phyloP scores from a whole-genome alignment of 257 asterid species.

The Cruciata laevipes region DNA sequence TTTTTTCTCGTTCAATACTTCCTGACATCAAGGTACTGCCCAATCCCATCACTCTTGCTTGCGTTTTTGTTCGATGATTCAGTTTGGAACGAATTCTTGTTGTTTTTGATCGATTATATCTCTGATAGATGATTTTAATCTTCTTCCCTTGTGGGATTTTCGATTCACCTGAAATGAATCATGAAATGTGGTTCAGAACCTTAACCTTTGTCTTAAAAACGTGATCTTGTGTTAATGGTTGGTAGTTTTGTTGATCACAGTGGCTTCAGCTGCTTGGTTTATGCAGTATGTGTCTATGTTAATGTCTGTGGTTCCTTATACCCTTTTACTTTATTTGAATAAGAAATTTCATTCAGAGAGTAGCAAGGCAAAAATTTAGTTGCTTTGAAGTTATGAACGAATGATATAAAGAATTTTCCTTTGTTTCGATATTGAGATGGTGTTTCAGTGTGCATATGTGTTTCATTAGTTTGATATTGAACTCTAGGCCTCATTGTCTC shows the following conservation, averaged over 20 bases:
- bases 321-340: neutral
- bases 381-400: neutral
- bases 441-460: neutral
- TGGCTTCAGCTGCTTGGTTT: neutral
- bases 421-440: neutral
- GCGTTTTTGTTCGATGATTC: neutral
- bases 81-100: neutral
- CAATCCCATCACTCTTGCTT: neutral
- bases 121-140: neutral
- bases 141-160: neutral
- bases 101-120: constrained; percentile 2
- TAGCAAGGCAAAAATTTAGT: neutral
- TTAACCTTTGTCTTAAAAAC: neutral
- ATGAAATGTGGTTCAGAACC: neutral
- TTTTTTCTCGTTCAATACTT: neutral
- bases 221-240: neutral
- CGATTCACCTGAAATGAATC: neutral
- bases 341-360: neutral
- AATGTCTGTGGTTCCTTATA: no score
- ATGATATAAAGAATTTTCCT: neutral
- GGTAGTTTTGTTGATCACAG: neutral
- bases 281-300: neutral
- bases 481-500: neutral
- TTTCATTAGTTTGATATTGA: neutral
- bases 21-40: constrained; percentile 7